Evolutionary conservation across 2,329 filamentous ascomycete genomes (phyloP), one percentile per base, ranked within the genome.

Genomic region (Paracamarosporium sp.): DNA sequence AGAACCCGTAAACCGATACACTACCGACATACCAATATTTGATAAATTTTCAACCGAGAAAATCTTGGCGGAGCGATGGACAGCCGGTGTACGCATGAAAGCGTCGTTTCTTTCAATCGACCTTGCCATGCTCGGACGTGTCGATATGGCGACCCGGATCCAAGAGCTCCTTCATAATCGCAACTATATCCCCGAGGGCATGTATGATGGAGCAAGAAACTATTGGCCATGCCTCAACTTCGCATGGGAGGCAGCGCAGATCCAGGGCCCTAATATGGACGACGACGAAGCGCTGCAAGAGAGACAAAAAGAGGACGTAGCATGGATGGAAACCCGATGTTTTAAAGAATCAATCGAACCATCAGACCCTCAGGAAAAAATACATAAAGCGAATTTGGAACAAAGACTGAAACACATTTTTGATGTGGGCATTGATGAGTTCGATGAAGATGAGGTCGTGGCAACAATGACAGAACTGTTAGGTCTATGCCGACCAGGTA

Each of bases 111-210:
- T 50, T 11, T 17, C 47, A 4, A 11, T 50, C 15, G 30, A 50
- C 8, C 27, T 50, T 22, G 47, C 47, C n/a, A 50, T 50, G 47
- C 47, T 38, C 1, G 47, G 47, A 17, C 47, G 33, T 22, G 31
- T 50, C 15, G 47, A 50, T 27, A 24, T 38, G 28, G 28, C 47
- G 1, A 30, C 33, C 28, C 22, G 28, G 33, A 50, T 50, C 22
- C 47, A 50, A 13, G 12, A 13, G 17, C 47, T 50, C 13, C 31
- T 50, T 2, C 47, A 50, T 22, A 50, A 50, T 27, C 47, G 30
- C 22, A 15, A 13, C 30, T 50, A 50, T n/a, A 50, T 50, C 20
- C 47, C 47, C 11, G 12, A 50, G 25, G 47, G 47, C 28, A 50
- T 50, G 47, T 50, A 50, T 22, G 47, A 50, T 27, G 47, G 47